A percentile compares a stretch with the other conserved stretches of the same genome.
These are phyloP conservation scores for Fusarium pseudograminearum DNA, from an alignment of 2,329 filamentous ascomycete genomes.

Conservation along the genomic window DNA sequence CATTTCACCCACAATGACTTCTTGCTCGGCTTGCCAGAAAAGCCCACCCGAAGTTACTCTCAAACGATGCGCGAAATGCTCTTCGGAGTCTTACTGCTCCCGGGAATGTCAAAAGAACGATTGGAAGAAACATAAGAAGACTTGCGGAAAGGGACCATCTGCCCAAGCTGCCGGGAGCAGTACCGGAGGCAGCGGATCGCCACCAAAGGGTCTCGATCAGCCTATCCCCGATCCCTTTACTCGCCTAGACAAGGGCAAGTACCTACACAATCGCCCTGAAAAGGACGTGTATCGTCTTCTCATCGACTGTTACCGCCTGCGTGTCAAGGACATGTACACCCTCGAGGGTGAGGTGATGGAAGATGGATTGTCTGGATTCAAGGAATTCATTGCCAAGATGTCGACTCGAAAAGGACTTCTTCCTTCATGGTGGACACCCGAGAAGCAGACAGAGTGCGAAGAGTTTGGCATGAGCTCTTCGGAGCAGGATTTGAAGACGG, in stretches of 20 bases:
- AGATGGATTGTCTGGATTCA: conserved; percentile 52
- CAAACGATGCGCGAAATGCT: conserved; percentile 62
- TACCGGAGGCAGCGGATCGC: conserved; percentile 18
- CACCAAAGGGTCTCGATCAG: conserved; percentile 49
- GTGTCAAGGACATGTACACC: not conserved
- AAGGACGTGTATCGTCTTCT: conserved; percentile 59
- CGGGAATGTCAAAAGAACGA: conserved; percentile 63
- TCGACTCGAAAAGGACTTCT: conserved; percentile 50
- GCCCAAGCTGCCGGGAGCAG: not conserved
- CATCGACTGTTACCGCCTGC: conserved; percentile 58
- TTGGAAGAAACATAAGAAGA: conserved; percentile 63
- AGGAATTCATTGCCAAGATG: conserved; percentile 50
- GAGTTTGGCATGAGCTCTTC: conserved; percentile 46
- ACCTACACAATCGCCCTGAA: conserved; percentile 58
- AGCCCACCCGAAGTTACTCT: conserved; percentile 46
- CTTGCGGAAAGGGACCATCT: conserved; percentile 50
- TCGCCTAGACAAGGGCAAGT: conserved; percentile 55
- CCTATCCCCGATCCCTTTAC: conserved; percentile 54
- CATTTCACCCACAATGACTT: conserved; percentile 1
- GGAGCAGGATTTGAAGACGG: conserved; percentile 39
- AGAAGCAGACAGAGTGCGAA: conserved; percentile 56
- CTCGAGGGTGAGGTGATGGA: conserved; percentile 36
- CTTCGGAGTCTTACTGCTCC: conserved; percentile 62
- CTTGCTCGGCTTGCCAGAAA: conserved; percentile 48
- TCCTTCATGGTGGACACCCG: conserved; percentile 59